phyloP scores from a whole-genome alignment of 2,329 filamentous ascomycete genomes.

The Metarhizium humberi region DNA sequence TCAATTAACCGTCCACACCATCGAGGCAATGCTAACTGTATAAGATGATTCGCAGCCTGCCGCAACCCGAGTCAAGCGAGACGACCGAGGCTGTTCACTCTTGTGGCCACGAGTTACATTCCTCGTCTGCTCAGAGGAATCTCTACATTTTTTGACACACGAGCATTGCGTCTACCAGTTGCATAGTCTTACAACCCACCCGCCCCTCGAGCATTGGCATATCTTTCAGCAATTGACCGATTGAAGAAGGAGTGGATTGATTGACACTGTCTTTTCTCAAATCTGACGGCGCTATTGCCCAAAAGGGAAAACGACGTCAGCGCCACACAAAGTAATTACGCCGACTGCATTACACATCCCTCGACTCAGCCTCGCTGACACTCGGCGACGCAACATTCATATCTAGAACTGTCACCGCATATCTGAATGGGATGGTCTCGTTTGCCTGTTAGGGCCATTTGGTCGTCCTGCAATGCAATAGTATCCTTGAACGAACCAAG shows the following conservation, averaged over 20 bases:
- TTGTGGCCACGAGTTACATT: neutral
- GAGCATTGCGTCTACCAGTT: no score
- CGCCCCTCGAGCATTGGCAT: no score
- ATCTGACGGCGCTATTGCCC: conserved; percentile 3
- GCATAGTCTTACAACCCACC: no score
- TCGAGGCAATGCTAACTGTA: no score
- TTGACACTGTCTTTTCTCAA: neutral
- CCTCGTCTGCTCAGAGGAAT: neutral
- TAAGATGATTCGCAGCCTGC: no score
- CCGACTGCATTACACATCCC: neutral
- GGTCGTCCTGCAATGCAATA: neutral
- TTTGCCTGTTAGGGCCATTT: neutral
- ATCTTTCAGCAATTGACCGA: no score
- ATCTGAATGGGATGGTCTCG: neutral
- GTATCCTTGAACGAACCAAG: neutral
- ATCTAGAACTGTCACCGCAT: neutral
- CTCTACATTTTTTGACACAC: no score
- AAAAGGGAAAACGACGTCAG: conserved; percentile 12
- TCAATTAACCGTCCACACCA: no score
- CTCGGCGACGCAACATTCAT: neutral
- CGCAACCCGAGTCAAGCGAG: no score
- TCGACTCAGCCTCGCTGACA: no score
- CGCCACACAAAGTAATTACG: neutral
- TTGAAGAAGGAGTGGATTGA: no score
- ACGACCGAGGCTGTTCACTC: no score